Evolutionary conservation across 2,329 filamentous ascomycete genomes (phyloP).

Genomic region (Trichoderma guizhouense): DNA sequence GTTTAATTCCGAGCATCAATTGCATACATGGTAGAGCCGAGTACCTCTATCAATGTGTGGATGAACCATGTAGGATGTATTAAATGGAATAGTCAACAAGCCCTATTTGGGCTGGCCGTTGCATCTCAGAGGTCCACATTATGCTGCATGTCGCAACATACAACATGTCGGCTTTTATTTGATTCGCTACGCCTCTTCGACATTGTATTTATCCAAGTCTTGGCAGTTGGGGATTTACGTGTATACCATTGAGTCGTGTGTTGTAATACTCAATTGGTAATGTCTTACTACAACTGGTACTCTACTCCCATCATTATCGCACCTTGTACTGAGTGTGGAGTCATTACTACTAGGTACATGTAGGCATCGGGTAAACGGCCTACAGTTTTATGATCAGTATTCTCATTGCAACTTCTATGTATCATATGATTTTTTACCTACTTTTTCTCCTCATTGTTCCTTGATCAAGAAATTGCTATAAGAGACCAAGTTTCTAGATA

Average conservation of each 20-base stretch:
- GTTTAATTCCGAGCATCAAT: neutral
- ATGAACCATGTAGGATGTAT: neutral
- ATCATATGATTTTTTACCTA: neutral
- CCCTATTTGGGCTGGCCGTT: neutral
- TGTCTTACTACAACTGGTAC: neutral
- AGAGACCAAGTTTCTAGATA: neutral
- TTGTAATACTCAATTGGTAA: neutral
- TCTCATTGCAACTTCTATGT: neutral
- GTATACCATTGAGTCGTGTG: neutral
- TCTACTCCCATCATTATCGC: neutral
- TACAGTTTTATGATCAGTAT: neutral
- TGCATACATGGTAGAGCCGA: neutral
- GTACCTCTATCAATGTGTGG: neutral
- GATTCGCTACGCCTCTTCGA: neutral
- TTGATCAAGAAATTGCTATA: neutral
- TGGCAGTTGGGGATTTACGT: neutral
- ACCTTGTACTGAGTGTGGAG: neutral
- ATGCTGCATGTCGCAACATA: neutral
- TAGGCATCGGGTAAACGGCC: neutral
- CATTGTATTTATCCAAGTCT: neutral
- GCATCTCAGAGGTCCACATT: neutral
- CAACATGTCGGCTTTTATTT: neutral
- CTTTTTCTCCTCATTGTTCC: neutral
- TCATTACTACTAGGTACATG: neutral
- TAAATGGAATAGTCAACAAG: neutral